A percentile compares a stretch with the other conserved stretches of the same genome.
Conservation (phyloP, 257 asterid species). For the Linaria vulgaris region DNA sequence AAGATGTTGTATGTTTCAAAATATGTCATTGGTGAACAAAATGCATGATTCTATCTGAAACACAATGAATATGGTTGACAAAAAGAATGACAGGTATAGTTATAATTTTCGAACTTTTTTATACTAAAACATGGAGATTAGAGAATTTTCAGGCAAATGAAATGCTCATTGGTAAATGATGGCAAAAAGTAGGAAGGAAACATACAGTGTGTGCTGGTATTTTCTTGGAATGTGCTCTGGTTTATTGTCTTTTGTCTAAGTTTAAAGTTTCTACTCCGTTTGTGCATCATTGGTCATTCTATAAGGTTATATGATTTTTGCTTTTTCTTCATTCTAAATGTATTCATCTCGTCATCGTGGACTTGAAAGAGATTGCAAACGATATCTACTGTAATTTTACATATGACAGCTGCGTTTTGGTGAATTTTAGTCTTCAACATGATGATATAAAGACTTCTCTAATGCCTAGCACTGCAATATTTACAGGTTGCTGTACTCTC, state of each 20-base stretch:
- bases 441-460: background rate
- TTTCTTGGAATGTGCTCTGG: background rate
- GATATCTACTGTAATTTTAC: background rate
- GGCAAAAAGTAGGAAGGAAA: background rate
- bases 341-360: too few relatives aligned
- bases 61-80: background rate
- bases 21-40: background rate
- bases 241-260: background rate
- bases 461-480: slow-evolving; percentile 6
- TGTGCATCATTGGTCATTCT: too few relatives aligned
- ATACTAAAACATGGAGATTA: background rate
- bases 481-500: slow-evolving; percentile 51
- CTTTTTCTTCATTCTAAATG: too few relatives aligned
- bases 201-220: background rate
- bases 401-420: background rate
- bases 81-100: background rate
- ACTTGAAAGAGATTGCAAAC: background rate
- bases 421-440: slow-evolving; percentile 7
- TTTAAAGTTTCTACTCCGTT: too few relatives aligned
- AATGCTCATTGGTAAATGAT: background rate
- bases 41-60: background rate
- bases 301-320: too few relatives aligned
- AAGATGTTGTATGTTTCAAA: background rate
- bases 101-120: background rate
- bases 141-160: too few relatives aligned